Evolutionary conservation across 2,329 filamentous ascomycete species (phyloP), one percentile per base, ranked within the genome.

Genomic region (Paecilomyces dactylethromorphus): DNA sequence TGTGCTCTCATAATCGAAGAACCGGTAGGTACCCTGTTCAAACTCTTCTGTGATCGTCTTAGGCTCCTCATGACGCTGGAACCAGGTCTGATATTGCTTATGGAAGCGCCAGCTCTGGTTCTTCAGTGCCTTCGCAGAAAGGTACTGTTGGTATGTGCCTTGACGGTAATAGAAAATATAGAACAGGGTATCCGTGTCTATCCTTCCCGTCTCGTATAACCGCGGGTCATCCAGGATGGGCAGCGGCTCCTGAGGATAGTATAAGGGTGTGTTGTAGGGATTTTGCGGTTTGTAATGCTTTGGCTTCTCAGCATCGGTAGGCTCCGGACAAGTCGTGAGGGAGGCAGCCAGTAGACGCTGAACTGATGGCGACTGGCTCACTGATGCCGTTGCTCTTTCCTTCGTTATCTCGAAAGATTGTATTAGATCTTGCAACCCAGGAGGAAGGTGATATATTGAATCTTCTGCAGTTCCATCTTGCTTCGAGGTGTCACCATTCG

Each of bases 31-130:
- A 63, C 94, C 94, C 77, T 99, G 94, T 78, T 99, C 94, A 71
- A 91, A 97, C 77, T 99, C 94, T 76, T 99, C 94, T 0, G 94
- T 97, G 70, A 99, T 99, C 67, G 87, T 92, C 81, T 99, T 99
- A 18, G 94, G 94, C 79, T 99, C 94, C 72, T 99, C 94, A 66
- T 99, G 94, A 56, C 94, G 85, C 76, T 99, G 94, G 71, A 99
- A 99, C 94, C 94, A 99, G 1, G 94, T 99, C 76, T 96, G 94
- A 72, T 99, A 99, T 75, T 97, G 94, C 81, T 99, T 99, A 79
- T 99, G 94, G 74, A 99, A 99, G 58, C 94, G 85, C 94, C 94
- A 99, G 76, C 92, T 97, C 76, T 99, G 94, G 65, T 93, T 90
- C 78, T 99, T 99, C 56, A 99, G 80, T n/a, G 94, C 91, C 76